Percentiles rank a stretch among this genome's conserved stretches.
These are phyloP conservation scores for Penicillium concentricum DNA, from an alignment of 2,329 filamentous ascomycete species.

Conservation along the genomic window DNA sequence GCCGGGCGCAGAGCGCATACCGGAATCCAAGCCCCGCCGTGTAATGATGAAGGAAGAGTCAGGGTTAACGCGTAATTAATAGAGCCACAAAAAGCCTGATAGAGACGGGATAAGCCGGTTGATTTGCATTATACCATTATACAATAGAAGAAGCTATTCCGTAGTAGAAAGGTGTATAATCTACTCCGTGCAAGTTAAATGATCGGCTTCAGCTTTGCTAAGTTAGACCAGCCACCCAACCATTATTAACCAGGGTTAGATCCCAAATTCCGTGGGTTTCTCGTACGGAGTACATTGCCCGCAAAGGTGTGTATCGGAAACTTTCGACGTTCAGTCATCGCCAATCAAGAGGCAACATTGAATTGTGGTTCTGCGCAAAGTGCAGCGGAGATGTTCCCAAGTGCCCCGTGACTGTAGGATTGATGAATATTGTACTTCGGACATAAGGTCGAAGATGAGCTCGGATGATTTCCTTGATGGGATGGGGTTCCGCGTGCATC, in stretches of 20 bases:
- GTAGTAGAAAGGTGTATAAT: background rate
- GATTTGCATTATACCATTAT: background rate
- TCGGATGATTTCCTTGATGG: slow-evolving; percentile 21
- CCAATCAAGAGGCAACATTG: slow-evolving; percentile 1
- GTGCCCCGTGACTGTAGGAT: background rate
- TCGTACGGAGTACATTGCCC: background rate
- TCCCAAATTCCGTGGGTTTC: background rate
- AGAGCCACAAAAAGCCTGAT: slow-evolving; percentile 1
- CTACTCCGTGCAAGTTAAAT: background rate
- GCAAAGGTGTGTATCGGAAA: background rate
- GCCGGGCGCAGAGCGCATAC: slow-evolving; percentile 7
- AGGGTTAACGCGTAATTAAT: slow-evolving; percentile 3
- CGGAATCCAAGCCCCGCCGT: slow-evolving; percentile 18
- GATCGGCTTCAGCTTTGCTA: slow-evolving; percentile 17
- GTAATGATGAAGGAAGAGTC: slow-evolving; percentile 15
- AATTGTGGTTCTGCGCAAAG: background rate
- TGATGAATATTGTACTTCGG: background rate
- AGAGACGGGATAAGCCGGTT: background rate
- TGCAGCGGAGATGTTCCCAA: background rate
- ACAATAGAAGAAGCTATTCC: background rate
- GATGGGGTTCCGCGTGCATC: slow-evolving; percentile 18
- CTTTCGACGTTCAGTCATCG: background rate
- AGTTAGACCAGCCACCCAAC: background rate
- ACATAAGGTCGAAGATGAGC: background rate
- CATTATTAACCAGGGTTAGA: background rate